Evolutionary conservation across 2,329 filamentous ascomycete genomes (phyloP), one percentile per base, ranked within the genome.

Genomic region (Verticillium albo-atrum): DNA sequence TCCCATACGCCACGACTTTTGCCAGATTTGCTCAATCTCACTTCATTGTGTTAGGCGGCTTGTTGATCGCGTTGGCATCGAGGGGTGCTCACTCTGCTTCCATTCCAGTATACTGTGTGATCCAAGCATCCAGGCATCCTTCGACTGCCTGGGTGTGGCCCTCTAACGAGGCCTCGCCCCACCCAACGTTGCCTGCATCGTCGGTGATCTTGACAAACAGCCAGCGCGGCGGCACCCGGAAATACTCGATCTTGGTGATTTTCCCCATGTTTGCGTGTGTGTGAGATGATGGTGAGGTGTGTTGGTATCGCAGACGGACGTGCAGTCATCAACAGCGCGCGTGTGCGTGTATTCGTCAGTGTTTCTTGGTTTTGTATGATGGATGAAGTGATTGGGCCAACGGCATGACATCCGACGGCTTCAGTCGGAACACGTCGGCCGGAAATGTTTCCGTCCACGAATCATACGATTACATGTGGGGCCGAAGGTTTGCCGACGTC

Each of bases 1-100:
- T 0, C 85, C 84, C 50, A 83, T 77, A 50, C 90, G 82, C 83
- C 87, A 92, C 27, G 84, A 83, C 63, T 82, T 81, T 70, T 92
- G 89, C 90, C 90, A 93, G 60, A 93, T 88, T 63, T 91, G 87
- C 69, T 93, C 90, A 63, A 93, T 92, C 55, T 91, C 85, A 68
- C 87, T 90, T 53, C 6, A 2, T 17, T 7, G 2, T 3, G 12
- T 55, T 53, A 50, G 58, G 14, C 20, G 1, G 3, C 3, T 15
- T 9, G 7, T 12, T 15, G 2, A 23, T 9, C 12, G 17, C 14
- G 3, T 4, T 20, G 10, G 1, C 4, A 25, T 17, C 6, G 6
- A 28, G n/a, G 17, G 25, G 25, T 9, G 67, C 77, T 60, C 74
- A 90, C 88, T 91, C 86, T 32, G 89, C 89, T 68, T 92, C 89